These are phyloP conservation scores for Lithospermum erythrorhizon DNA, from an alignment of 257 asterid genomes.

Conservation along the genomic window DNA sequence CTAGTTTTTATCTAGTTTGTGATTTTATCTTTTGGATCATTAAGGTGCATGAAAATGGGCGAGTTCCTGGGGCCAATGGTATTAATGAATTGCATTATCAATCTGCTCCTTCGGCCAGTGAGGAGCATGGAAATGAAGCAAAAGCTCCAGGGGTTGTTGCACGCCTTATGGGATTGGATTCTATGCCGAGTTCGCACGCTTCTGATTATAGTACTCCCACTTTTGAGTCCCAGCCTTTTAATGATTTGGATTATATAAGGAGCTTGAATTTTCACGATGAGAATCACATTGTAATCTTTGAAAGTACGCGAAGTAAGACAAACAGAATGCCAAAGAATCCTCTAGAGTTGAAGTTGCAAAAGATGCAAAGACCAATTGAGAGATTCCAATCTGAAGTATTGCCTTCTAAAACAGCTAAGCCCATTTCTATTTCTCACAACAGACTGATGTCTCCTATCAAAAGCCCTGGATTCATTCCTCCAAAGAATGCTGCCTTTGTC, in stretches of 20 bases:
- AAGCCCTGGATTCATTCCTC: constrained; percentile 84
- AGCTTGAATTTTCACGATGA: constrained; percentile 40
- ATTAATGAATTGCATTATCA: constrained; percentile 27
- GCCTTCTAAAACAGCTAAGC: constrained; percentile 85
- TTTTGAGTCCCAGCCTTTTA: constrained; percentile 43
- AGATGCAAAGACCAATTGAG: constrained; percentile 60
- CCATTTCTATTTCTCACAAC: constrained; percentile 56
- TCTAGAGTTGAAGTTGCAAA: constrained; percentile 53
- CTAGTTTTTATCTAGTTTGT: background rate
- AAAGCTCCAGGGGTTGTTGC: constrained; percentile 95
- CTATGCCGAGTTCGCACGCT: constrained; percentile 53
- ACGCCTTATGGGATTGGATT: constrained; percentile 96
- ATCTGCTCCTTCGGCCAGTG: constrained; percentile 45
- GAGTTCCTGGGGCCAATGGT: constrained; percentile 26
- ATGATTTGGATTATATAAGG: constrained; percentile 45
- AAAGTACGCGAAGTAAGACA: constrained; percentile 64
- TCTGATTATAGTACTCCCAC: constrained; percentile 36
- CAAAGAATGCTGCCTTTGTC: constrained; percentile 76
- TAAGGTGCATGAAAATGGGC: constrained; percentile 50
- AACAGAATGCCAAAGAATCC: constrained; percentile 69
- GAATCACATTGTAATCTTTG: constrained; percentile 67
- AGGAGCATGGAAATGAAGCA: constrained; percentile 45
- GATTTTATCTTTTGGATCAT: background rate
- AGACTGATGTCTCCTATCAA: constrained; percentile 81
- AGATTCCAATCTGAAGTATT: constrained; percentile 74